Percentiles rank a stretch among this genome's conserved stretches.
phyloP scores from a whole-genome alignment of 192 early-diverging fungal species.

The Backusella australiensis region DNA sequence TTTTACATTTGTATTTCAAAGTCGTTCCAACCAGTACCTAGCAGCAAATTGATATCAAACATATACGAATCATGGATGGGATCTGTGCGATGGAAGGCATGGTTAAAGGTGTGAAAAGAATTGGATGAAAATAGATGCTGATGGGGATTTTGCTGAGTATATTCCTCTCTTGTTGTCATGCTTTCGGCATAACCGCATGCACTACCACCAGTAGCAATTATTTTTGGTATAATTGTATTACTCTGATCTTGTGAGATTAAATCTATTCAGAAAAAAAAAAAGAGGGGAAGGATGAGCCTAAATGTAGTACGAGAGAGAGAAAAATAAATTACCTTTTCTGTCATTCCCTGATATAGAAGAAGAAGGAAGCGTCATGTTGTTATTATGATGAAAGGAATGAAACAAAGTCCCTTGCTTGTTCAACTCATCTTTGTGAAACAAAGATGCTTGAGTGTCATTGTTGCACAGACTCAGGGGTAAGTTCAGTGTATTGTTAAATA shows the following conservation, averaged over 20 bases:
- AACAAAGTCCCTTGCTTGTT: neutral
- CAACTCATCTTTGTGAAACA: constrained; percentile 1
- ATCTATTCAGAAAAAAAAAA: neutral
- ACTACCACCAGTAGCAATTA: neutral
- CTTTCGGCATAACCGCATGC: neutral
- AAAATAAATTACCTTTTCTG: neutral
- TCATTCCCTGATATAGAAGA: neutral
- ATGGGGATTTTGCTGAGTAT: constrained; percentile 16
- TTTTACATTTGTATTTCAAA: constrained; percentile 30
- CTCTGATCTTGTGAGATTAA: neutral
- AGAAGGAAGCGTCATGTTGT: neutral
- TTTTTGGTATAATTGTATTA: constrained; percentile 1
- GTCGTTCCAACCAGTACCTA: constrained; percentile 19
- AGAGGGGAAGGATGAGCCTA: neutral
- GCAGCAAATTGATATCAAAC: constrained; percentile 8
- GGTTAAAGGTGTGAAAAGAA: constrained; percentile 19
- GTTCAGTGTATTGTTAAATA: neutral
- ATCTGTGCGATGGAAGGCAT: constrained; percentile 13
- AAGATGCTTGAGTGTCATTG: neutral
- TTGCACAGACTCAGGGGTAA: neutral
- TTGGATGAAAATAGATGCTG: constrained; percentile 24
- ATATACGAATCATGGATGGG: constrained; percentile 6
- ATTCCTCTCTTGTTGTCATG: neutral
- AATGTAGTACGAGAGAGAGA: neutral
- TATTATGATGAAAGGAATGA: neutral